Conservation (phyloP, 768 basidiomycete genomes). For the Tubosaeta brunneosetosa region DNA sequence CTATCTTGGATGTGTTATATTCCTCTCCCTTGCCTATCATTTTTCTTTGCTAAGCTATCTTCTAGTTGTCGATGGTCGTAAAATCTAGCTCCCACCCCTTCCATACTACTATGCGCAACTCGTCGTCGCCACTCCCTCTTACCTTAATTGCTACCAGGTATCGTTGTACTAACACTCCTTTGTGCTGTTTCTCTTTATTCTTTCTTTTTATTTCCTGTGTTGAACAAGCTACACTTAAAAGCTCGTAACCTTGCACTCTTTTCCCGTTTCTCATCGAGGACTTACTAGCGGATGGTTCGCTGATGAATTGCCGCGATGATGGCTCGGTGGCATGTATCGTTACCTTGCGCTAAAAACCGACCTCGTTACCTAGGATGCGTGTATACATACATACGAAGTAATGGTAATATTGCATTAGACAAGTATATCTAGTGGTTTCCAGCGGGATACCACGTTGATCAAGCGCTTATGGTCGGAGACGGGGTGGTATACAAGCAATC, state of each 20-base stretch:
- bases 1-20: conserved; percentile 14
- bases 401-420: not conserved
- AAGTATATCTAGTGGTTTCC: not conserved
- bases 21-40: conserved; percentile 3
- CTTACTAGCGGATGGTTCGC: not conserved
- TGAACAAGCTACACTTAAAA: conserved; percentile 13
- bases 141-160: conserved; percentile 14
- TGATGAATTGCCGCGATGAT: not conserved
- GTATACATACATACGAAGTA: not conserved
- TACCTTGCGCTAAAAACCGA: not conserved
- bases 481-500: too few species aligned
- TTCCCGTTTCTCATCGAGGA: not conserved
- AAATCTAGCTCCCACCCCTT: not conserved
- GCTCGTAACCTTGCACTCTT: conserved; percentile 4
- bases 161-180: conserved; percentile 26
- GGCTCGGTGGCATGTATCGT: not conserved
- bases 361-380: not conserved
- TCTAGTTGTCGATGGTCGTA: conserved; percentile 14
- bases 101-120: not conserved
- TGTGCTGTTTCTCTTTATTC: conserved; percentile 8
- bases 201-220: conserved; percentile 4
- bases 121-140: not conserved
- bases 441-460: too few species aligned
- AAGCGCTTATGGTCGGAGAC: too few species aligned
- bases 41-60: conserved; percentile 5